Percentiles rank a stretch among this genome's conserved stretches.
Conservation (phyloP, 2,329 filamentous ascomycete genomes). For the Talaromyces pinophilus region DNA sequence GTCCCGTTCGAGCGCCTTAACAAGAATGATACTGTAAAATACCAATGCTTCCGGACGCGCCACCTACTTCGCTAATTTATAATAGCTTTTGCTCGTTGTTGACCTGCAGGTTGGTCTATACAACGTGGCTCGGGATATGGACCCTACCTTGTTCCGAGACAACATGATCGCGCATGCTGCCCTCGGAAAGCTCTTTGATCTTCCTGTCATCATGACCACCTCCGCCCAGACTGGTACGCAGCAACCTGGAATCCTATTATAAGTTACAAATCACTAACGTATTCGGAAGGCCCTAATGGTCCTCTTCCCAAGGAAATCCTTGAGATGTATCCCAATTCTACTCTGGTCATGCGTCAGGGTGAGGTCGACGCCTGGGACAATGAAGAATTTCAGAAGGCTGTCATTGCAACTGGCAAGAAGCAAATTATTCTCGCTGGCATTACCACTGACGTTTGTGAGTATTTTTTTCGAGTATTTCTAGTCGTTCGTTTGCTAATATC, state of each 20-base stretch:
- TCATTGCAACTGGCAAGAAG: conserved; percentile 38
- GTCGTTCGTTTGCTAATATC: not conserved
- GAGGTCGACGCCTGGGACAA: conserved; percentile 81
- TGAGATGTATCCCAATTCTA: conserved; percentile 63
- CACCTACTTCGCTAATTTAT: not conserved
- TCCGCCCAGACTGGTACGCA: conserved; percentile 69
- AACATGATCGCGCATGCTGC: conserved; percentile 68
- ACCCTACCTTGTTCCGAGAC: conserved; percentile 54
- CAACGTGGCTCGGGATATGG: not conserved
- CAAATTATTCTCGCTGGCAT: not conserved
- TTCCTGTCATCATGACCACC: conserved; percentile 70
- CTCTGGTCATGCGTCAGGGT: conserved; percentile 67
- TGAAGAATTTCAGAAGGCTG: conserved; percentile 64
- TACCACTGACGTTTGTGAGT: not conserved
- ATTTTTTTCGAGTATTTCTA: not conserved
- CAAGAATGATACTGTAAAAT: not conserved
- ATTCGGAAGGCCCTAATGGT: conserved; percentile 47
- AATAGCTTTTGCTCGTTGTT: not conserved
- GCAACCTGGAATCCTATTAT: conserved; percentile 57
- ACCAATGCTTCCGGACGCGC: not conserved
- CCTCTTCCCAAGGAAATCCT: conserved; percentile 58
- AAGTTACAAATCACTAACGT: not conserved
- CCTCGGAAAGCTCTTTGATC: conserved; percentile 52
- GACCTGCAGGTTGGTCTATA: not conserved
- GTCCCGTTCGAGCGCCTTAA: not conserved